phyloP scores from a whole-genome alignment of 2,329 filamentous ascomycete species.

The Akanthomyces uredinophilus region DNA sequence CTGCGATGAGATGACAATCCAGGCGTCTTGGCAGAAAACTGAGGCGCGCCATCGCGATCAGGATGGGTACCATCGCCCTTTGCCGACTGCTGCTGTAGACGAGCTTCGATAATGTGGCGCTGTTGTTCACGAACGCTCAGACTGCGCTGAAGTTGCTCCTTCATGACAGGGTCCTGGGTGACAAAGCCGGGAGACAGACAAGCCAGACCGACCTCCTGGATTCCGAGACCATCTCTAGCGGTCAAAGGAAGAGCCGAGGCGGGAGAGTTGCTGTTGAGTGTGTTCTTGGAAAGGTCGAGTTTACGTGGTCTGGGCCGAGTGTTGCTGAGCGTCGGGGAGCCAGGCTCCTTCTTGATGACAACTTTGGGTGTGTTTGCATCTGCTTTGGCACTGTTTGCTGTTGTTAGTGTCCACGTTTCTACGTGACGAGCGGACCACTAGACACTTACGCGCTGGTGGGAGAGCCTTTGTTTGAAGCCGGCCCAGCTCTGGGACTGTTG shows the following conservation, averaged over 20 bases:
- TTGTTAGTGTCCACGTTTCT: neutral
- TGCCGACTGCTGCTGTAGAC: slow-evolving; percentile 82
- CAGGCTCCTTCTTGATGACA: slow-evolving; percentile 92
- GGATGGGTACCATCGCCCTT: slow-evolving; percentile 59
- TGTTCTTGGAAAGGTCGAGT: slow-evolving; percentile 69
- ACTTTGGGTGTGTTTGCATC: slow-evolving; percentile 65
- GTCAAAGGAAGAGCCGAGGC: slow-evolving; percentile 70
- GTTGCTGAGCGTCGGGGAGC: slow-evolving; percentile 73
- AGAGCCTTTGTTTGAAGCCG: slow-evolving; percentile 45
- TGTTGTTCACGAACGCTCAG: slow-evolving; percentile 92
- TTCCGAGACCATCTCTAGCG: slow-evolving; percentile 70
- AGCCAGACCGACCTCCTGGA: slow-evolving; percentile 89
- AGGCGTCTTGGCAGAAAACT: slow-evolving; percentile 64
- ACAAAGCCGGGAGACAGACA: slow-evolving; percentile 94
- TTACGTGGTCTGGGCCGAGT: slow-evolving; percentile 71
- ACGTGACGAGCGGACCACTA: neutral
- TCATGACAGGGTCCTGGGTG: slow-evolving; percentile 94
- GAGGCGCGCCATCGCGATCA: slow-evolving; percentile 46
- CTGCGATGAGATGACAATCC: slow-evolving; percentile 63
- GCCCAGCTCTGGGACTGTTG: slow-evolving; percentile 45
- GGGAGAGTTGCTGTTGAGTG: slow-evolving; percentile 45
- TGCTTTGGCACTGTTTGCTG: slow-evolving; percentile 38
- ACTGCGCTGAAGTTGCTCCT: slow-evolving; percentile 90
- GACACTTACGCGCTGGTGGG: slow-evolving; percentile 56
- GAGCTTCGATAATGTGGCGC: slow-evolving; percentile 86